phyloP scores from a whole-genome alignment of 2,329 filamentous ascomycete genomes.

The Tolypocladium album region DNA sequence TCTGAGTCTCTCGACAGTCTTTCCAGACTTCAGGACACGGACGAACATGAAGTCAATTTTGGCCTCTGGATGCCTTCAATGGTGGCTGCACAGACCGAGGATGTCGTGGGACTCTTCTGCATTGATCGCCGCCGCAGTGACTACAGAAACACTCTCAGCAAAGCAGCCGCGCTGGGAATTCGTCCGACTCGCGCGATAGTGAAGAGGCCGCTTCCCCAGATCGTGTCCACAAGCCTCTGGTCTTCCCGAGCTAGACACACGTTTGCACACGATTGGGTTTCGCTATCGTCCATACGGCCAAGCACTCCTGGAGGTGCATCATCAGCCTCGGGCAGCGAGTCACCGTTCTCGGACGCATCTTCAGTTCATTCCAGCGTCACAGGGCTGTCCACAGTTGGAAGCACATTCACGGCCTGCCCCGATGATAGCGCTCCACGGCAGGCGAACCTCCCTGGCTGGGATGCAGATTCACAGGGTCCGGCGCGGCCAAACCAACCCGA shows the following conservation, averaged over 20 bases:
- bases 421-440: neutral
- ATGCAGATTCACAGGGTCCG: neutral
- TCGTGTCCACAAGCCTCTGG: slow-evolving; percentile 4
- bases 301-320: slow-evolving; percentile 1
- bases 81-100: neutral
- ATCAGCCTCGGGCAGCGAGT: slow-evolving; percentile 5
- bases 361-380: slow-evolving; percentile 5
- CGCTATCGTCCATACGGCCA: slow-evolving; percentile 4
- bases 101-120: neutral
- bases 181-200: neutral
- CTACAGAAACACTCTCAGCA: neutral
- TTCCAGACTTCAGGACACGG: neutral
- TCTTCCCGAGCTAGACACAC: neutral
- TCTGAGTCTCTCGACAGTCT: neutral
- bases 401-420: neutral
- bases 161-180: neutral
- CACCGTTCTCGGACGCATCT: slow-evolving; percentile 6
- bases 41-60: neutral
- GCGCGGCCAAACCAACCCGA: neutral
- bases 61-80: neutral
- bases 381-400: slow-evolving; percentile 3
- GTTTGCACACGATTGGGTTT: slow-evolving; percentile 4
- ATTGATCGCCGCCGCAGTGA: neutral
- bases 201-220: neutral
- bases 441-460: neutral